Evolutionary conservation across 768 basidiomycete genomes (phyloP).

Genomic region (Pleurotus djamor): DNA sequence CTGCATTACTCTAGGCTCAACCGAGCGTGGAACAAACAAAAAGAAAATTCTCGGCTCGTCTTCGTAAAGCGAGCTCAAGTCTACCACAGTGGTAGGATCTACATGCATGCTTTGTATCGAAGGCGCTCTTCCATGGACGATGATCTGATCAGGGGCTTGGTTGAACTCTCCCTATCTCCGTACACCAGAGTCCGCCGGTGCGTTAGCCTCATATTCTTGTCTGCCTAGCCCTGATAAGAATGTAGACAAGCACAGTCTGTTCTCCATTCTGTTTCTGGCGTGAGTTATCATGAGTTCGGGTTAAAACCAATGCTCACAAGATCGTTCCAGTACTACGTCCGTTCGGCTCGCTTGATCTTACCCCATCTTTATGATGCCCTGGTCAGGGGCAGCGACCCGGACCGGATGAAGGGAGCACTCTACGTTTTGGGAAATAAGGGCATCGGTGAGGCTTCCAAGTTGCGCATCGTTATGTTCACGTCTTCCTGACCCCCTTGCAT

Average conservation of each 20-base stretch:
- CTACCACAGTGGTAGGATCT: conserved; percentile 73
- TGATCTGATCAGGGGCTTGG: conserved; percentile 59
- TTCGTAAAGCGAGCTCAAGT: conserved; percentile 77
- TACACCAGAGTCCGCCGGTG: conserved; percentile 79
- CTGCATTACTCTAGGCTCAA: conserved; percentile 41
- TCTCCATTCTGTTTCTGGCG: conserved; percentile 60
- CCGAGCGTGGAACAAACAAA: conserved; percentile 69
- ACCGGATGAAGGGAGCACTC: conserved; percentile 93
- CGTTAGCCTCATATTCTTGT: conserved; percentile 12
- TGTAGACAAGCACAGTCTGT: conserved; percentile 67
- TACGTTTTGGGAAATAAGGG: conserved; percentile 78
- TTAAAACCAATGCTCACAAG: background rate
- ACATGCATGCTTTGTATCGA: conserved; percentile 76
- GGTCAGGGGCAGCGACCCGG: conserved; percentile 77
- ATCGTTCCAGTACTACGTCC: conserved; percentile 55
- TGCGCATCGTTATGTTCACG: too few species aligned
- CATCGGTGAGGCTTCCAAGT: conserved; percentile 40
- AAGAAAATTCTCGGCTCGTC: conserved; percentile 71
- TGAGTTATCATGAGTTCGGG: conserved; percentile 32
- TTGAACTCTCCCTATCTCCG: conserved; percentile 75
- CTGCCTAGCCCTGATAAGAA: background rate
- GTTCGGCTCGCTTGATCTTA: conserved; percentile 66
- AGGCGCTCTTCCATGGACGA: conserved; percentile 76
- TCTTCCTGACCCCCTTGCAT: conserved; percentile 8
- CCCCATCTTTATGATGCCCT: conserved; percentile 62